A percentile compares a stretch with the other conserved stretches of the same genome.
Evolutionary conservation across 2,329 filamentous ascomycete genomes (phyloP).

Genomic region (Blastomyces parvus): DNA sequence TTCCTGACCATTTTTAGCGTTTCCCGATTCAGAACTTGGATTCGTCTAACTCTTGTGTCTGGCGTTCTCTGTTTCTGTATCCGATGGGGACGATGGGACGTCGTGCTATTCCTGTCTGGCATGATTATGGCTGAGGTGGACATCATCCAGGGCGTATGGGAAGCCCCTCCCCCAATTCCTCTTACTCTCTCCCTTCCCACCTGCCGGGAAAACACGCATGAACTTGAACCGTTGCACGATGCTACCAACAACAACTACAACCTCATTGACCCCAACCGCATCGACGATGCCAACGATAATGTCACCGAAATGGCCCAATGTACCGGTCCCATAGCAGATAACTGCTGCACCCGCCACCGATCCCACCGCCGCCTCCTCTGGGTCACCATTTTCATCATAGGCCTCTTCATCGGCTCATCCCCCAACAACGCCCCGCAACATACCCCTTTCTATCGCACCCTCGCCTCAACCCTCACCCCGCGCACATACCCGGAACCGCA

Average conservation of each 20-base stretch:
- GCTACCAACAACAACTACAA: neutral
- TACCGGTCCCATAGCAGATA: slow-evolving; percentile 4
- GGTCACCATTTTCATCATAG: slow-evolving; percentile 30
- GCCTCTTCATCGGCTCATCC: slow-evolving; percentile 36
- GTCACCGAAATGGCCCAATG: slow-evolving; percentile 16
- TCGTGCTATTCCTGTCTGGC: slow-evolving; percentile 35
- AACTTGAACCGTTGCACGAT: neutral
- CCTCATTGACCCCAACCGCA: slow-evolving; percentile 3
- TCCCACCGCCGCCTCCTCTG: slow-evolving; percentile 26
- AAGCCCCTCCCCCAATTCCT: slow-evolving; percentile 11
- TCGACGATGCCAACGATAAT: slow-evolving; percentile 10
- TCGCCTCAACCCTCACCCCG: slow-evolving; percentile 31
- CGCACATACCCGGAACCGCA: slow-evolving; percentile 34
- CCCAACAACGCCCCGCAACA: slow-evolving; percentile 33
- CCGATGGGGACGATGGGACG: slow-evolving; percentile 36
- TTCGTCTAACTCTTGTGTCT: slow-evolving; percentile 29
- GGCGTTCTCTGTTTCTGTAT: slow-evolving; percentile 32
- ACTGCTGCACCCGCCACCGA: slow-evolving; percentile 12
- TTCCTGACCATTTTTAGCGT: slow-evolving; percentile 35
- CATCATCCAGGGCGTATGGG: slow-evolving; percentile 32
- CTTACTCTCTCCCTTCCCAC: neutral
- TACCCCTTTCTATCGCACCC: slow-evolving; percentile 36
- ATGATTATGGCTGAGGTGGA: slow-evolving; percentile 38
- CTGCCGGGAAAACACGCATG: neutral
- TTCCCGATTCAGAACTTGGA: slow-evolving; percentile 26